Evolutionary conservation across 441 rosid genomes (phyloP), one percentile per base, ranked within the genome.

Genomic region (Eruca vesicaria): DNA sequence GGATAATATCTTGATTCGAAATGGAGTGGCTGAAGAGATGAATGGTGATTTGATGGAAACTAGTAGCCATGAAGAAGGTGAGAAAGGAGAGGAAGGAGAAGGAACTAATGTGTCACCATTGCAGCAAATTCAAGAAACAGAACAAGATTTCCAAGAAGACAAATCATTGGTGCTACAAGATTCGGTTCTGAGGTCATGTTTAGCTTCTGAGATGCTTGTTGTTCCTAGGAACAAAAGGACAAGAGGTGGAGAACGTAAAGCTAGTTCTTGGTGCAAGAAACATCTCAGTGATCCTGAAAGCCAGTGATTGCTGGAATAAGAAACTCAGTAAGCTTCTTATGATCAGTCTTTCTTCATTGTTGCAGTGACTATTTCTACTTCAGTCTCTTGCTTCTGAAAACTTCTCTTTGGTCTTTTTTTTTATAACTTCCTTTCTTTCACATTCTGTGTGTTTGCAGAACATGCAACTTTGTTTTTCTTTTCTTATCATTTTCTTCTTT

Each of bases 211-310:
- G 50, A 69, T 90, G 74, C 82, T 86, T 65, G 81, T 85, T 66
- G 83, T 96, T 73, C 97, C 97, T 0, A 83, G 80, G 77, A 93
- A 86, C 84, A 96, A 96, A 78, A 88, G 98, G 79, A 96, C 88
- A 67, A 86, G 98, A 76, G 71, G 68, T 50, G 99, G 87, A 36
- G 98, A 93, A 36, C 87, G 97, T 63, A 93, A 87, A 83, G 90
- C 87, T 35, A 85, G 96, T 73, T 79, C 90, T 67, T 95, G 99
- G 99, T 89, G 81, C 83, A 91, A 79, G 89, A 86, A 87, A 84
- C 83, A 87, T 58, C 75, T 94, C 31, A 81, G 86, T 36, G 96
- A 91, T 66, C 88, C 87, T 73, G 97, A 93, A 78, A 88, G 93
- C 86, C 91, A 84, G 79, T 92, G 79, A 72, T 20, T 61, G 21